phyloP scores from a whole-genome alignment of 495 filamentous ascomycete genomes.

The Hypoxylon intermedium region DNA sequence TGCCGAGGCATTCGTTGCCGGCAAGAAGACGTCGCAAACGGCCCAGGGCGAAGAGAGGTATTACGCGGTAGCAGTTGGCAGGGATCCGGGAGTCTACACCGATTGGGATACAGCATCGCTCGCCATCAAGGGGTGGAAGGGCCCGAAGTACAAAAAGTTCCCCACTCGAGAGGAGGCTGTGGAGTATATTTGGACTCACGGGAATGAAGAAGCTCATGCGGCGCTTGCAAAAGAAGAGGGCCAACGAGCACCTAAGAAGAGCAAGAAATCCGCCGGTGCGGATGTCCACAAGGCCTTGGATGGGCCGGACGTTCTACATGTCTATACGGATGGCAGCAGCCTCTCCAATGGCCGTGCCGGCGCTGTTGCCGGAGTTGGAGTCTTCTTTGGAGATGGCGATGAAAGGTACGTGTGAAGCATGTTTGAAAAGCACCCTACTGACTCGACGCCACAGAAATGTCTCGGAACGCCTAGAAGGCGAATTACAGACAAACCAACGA shows the following conservation, averaged over 20 bases:
- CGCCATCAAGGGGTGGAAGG: constrained; percentile 77
- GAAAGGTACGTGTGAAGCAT: constrained; percentile 61
- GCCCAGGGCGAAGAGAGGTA: constrained; percentile 52
- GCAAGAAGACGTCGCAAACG: constrained; percentile 54
- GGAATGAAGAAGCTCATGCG: constrained; percentile 66
- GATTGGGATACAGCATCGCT: constrained; percentile 80
- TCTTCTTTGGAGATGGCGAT: constrained; percentile 82
- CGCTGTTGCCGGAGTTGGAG: constrained; percentile 83
- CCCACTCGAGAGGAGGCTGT: constrained; percentile 76
- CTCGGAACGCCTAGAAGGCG: constrained; percentile 77
- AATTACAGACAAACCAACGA: constrained; percentile 88
- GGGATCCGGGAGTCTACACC: constrained; percentile 85
- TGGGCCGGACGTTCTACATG: constrained; percentile 64
- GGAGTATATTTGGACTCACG: constrained; percentile 47
- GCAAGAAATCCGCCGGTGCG: constrained; percentile 36
- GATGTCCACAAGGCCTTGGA: constrained; percentile 47
- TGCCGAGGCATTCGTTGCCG: constrained; percentile 77
- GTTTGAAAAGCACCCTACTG: constrained; percentile 7
- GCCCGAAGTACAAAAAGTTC: constrained; percentile 84
- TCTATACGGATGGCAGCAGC: constrained; percentile 91
- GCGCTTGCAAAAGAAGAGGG: constrained; percentile 50
- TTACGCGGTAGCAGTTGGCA: constrained; percentile 86
- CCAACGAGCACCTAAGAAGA: constrained; percentile 37
- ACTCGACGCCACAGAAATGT: constrained; percentile 70
- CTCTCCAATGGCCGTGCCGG: constrained; percentile 75